Evolutionary conservation across 164 flowering plant species (phyloP).

Genomic region (Malania oleifera): DNA sequence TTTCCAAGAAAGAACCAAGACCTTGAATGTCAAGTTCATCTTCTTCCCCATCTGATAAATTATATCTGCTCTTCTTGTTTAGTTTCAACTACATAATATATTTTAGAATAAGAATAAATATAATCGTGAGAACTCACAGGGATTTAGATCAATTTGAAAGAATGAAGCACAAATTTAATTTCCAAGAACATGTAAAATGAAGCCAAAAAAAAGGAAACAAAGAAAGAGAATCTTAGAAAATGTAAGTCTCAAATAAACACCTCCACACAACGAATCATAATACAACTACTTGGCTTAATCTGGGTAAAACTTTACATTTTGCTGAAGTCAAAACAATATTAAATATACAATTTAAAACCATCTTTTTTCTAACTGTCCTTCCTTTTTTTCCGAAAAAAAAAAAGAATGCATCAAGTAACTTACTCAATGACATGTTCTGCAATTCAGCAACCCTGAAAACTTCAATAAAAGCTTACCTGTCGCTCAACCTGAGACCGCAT

Average conservation of each 20-base stretch:
- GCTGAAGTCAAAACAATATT: too few relatives aligned
- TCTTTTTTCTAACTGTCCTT: too few relatives aligned
- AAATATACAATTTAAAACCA: too few relatives aligned
- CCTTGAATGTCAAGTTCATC: slow-evolving; percentile 49
- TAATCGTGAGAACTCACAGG: too few relatives aligned
- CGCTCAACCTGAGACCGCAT: slow-evolving; percentile 87
- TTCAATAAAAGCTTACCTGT: slow-evolving; percentile 37
- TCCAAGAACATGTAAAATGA: too few relatives aligned
- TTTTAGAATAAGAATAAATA: neutral
- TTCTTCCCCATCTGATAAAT: slow-evolving; percentile 92
- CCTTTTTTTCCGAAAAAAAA: too few relatives aligned
- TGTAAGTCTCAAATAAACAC: too few relatives aligned
- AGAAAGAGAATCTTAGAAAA: neutral
- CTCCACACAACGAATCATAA: neutral
- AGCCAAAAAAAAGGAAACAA: neutral
- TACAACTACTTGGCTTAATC: neutral
- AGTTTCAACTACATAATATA: slow-evolving; percentile 43
- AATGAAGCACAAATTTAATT: too few relatives aligned
- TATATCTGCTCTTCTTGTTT: slow-evolving; percentile 64
- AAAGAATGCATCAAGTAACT: too few relatives aligned
- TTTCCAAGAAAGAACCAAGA: slow-evolving; percentile 35
- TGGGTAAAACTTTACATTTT: neutral
- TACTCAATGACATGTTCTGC: too few relatives aligned
- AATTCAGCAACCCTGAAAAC: neutral
- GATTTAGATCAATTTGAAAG: too few relatives aligned